phyloP scores from a whole-genome alignment of 306 rosid species.

The Begonia loranthoides region DNA sequence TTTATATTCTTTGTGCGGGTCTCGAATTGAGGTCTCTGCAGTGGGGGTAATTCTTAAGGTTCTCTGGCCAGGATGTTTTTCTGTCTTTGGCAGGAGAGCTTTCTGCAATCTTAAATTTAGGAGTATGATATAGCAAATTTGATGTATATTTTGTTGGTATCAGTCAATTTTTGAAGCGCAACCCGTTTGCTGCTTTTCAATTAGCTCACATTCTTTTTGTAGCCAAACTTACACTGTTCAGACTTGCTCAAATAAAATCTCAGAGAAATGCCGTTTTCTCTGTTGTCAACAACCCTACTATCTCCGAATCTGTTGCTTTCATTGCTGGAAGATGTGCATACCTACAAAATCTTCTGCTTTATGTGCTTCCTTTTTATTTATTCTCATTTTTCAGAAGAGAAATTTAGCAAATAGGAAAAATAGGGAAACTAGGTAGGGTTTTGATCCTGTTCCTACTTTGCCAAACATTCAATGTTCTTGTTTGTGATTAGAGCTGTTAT shows the following conservation, averaged over 20 bases:
- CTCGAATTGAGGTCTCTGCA: slow-evolving; percentile 64
- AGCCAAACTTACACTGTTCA: slow-evolving; percentile 35
- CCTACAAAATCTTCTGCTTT: background rate
- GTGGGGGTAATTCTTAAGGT: slow-evolving; percentile 53
- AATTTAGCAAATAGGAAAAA: too few relatives aligned
- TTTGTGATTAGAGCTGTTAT: too few relatives aligned
- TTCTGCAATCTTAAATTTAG: slow-evolving; percentile 32
- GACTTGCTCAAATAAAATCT: slow-evolving; percentile 51
- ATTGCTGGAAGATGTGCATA: background rate
- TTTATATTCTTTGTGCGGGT: slow-evolving; percentile 89
- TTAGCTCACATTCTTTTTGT: slow-evolving; percentile 52
- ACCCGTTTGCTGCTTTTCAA: slow-evolving; percentile 45
- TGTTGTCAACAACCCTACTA: too few relatives aligned
- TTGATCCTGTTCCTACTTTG: too few relatives aligned
- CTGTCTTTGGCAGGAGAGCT: slow-evolving; percentile 53
- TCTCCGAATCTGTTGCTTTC: too few relatives aligned
- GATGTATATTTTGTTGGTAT: slow-evolving; percentile 48
- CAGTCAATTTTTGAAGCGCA: slow-evolving; percentile 18
- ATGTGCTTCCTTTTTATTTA: slow-evolving; percentile 1
- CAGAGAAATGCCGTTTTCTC: slow-evolving; percentile 21
- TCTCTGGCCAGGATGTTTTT: slow-evolving; percentile 64
- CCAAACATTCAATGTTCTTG: too few relatives aligned
- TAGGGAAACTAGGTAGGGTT: too few relatives aligned
- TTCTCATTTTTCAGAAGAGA: too few relatives aligned
- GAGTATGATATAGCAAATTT: slow-evolving; percentile 11